phyloP scores from a whole-genome alignment of 176 grass and related monocot species.

The Canna indica region DNA sequence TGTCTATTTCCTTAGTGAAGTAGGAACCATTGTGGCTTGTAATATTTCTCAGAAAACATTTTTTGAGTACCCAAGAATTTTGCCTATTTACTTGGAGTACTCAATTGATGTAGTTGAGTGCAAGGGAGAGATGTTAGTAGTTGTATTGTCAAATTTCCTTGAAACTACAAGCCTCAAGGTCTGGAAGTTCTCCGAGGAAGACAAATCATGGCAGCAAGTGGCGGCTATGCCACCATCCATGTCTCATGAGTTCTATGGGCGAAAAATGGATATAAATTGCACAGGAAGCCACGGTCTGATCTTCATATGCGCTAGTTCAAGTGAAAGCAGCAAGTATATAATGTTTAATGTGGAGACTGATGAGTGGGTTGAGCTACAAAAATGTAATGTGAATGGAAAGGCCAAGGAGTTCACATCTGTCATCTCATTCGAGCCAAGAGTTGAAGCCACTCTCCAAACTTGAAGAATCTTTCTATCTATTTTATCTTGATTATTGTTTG shows the following conservation, averaged over 20 bases:
- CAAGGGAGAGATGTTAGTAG: slow-evolving; percentile 40
- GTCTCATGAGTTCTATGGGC: slow-evolving; percentile 49
- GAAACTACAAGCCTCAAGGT: slow-evolving; percentile 57
- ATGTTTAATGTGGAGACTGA: slow-evolving; percentile 44
- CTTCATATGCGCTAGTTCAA: slow-evolving; percentile 63
- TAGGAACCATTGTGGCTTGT: slow-evolving; percentile 53
- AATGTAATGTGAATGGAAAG: slow-evolving; percentile 14
- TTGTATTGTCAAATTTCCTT: slow-evolving; percentile 80
- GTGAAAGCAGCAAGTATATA: slow-evolving; percentile 40
- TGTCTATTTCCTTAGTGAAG: slow-evolving; percentile 55
- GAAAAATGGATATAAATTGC: slow-evolving; percentile 83
- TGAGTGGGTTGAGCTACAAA: slow-evolving; percentile 58
- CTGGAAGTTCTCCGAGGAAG: slow-evolving; percentile 48
- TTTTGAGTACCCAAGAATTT: slow-evolving; percentile 51
- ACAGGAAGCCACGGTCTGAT: slow-evolving; percentile 43
- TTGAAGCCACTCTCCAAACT: slow-evolving; percentile 52
- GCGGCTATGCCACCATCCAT: slow-evolving; percentile 75
- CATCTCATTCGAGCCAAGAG: slow-evolving; percentile 83
- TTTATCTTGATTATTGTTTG: slow-evolving; percentile 20
- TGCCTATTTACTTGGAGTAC: slow-evolving; percentile 56
- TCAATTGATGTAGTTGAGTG: slow-evolving; percentile 76
- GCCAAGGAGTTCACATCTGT: slow-evolving; percentile 60
- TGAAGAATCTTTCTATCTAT: not conserved
- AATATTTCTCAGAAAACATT: slow-evolving; percentile 39
- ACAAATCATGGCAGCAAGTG: slow-evolving; percentile 49